phyloP scores from a whole-genome alignment of 768 basidiomycete species.

The Pleurotus tuber-regium region DNA sequence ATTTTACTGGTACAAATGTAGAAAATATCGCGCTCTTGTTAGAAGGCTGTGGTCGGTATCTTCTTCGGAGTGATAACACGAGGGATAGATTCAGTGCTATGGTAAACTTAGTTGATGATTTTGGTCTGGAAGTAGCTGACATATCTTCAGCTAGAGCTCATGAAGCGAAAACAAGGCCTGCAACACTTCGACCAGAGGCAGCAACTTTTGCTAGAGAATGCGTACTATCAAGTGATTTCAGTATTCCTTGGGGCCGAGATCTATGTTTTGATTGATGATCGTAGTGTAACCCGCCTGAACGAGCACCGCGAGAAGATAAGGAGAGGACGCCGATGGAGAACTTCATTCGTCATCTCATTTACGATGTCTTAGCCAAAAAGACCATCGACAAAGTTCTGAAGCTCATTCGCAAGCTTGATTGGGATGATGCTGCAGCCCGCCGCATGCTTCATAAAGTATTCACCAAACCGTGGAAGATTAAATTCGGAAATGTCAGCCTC shows the following conservation, averaged over 20 bases:
- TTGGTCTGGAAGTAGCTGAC: too few relatives aligned
- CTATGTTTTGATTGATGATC: not conserved
- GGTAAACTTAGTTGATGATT: constrained; percentile 47
- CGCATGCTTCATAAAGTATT: constrained; percentile 82
- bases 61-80: constrained; percentile 87
- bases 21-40: constrained; percentile 90
- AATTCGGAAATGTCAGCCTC: constrained; percentile 84
- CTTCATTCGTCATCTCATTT: constrained; percentile 95
- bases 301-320: constrained; percentile 82
- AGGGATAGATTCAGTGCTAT: constrained; percentile 83
- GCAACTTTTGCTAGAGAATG: constrained; percentile 88
- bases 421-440: constrained; percentile 74
- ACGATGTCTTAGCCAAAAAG: constrained; percentile 88
- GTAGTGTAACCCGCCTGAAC: constrained; percentile 96
- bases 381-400: constrained; percentile 96
- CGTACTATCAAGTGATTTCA: constrained; percentile 84
- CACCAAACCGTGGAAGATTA: constrained; percentile 98
- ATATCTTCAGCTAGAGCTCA: constrained; percentile 77
- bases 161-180: constrained; percentile 92
- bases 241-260: not conserved
- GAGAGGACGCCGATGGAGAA: constrained; percentile 82
- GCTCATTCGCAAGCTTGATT: constrained; percentile 89
- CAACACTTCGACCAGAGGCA: constrained; percentile 93
- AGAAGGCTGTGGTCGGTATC: constrained; percentile 91
- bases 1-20: constrained; percentile 89